Evolutionary conservation across 208 protist species (phyloP).

Genomic region (Trypanosomatidae sp.): DNA sequence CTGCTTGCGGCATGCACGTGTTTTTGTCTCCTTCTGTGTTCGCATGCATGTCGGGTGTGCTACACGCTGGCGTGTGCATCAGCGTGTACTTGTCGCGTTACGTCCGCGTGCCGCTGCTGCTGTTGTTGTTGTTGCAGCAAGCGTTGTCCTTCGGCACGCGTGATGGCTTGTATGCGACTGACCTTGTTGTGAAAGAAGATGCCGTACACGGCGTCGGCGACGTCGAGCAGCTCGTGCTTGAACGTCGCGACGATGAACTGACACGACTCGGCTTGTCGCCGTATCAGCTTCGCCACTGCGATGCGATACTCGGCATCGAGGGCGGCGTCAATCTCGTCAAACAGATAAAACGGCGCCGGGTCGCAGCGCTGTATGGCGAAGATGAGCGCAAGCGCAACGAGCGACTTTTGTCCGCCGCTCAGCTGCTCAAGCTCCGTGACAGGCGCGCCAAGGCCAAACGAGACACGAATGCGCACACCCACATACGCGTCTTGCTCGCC

Average conservation of each 20-base stretch:
- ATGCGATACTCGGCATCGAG: conserved; percentile 94
- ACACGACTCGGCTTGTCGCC: conserved; percentile 77
- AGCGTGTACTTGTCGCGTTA: no score
- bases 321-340: conserved; percentile 99
- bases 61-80: no score
- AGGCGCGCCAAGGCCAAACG: conserved; percentile 64
- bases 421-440: conserved; percentile 88
- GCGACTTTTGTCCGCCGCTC: conserved; percentile 96
- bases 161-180: conserved; percentile 83
- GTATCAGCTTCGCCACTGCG: conserved; percentile 87
- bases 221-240: conserved; percentile 93
- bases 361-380: conserved; percentile 99
- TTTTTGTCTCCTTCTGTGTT: no score
- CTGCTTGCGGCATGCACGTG: no score
- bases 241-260: conserved; percentile 99
- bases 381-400: conserved; percentile 98
- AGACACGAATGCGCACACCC: conserved; percentile 89
- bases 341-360: conserved; percentile 99
- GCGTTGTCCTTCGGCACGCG: conserved; percentile 32
- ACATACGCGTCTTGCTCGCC: conserved; percentile 51
- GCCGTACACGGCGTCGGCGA: conserved; percentile 89
- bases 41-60: no score
- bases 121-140: conserved; percentile 34
- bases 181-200: conserved; percentile 95
- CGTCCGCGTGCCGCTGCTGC: no score